Base-by-base conservation (phyloP, 1,284 basidiomycete species). In the Sporisorium reilianum region DNA sequence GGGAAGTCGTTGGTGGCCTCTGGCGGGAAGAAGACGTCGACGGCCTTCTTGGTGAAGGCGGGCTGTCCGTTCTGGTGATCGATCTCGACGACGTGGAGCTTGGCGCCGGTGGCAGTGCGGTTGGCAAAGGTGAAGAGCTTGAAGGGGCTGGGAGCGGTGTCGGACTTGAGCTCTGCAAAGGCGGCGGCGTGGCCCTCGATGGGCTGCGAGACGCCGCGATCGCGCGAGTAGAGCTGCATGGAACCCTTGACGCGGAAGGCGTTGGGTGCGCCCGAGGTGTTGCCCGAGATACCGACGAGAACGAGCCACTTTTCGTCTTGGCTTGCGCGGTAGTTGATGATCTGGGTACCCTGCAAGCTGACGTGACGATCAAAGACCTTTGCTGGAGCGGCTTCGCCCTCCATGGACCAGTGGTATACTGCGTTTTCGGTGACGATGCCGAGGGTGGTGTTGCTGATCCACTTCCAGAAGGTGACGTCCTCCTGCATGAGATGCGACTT, bases 1-100 rank as follows among this genome's bases (percentile, higher is more conserved):
- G 97, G 97, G 89, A 99, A 99, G 85, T 99, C 97, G 85, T 95
- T 97, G 49, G 92, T 92, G 5, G 97, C 97, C 85, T 99, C 97
- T 1, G 95, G 91, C 59, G 97, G 97, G 90, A 99, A 99, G 88
- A 97, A 99, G 55, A 99, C 96, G 80, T 99, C 97, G 75, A 99
- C 95, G 16, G 94, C 94, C 87, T 98, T 99, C 89, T 99, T 99
- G 45, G 90, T 89, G 88, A 97, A 99, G 7, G 91, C 91, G n/a
- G 95, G 92, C 84, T 97, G 93, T n/a, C 94, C 91, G 23, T 93
- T 91, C 74, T 92, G 89, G 86, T 99, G 96, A 85, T 99, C 97
- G 82, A 99, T 97, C 87, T 99, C 95, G 73, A 99, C 96, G 55
- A 99, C 90, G 87, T 99, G 97, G 51, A 99, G 91, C 95, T 98